These are phyloP conservation scores for Umbilicaria muhlenbergii DNA, from an alignment of 495 filamentous ascomycete species.

Conservation along the genomic window DNA sequence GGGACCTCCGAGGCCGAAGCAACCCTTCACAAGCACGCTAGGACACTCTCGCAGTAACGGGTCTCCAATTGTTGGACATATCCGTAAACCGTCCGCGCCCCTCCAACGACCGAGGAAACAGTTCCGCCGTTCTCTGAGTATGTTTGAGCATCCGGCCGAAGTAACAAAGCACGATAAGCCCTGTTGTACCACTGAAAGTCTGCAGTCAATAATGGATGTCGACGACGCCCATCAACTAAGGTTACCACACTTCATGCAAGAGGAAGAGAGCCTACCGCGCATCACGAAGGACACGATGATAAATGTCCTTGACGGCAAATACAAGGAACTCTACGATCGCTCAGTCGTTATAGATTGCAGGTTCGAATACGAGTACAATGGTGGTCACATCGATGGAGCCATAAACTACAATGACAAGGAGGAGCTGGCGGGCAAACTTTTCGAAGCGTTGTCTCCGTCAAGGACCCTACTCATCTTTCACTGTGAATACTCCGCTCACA, in stretches of 20 bases:
- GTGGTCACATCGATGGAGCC: slow-evolving; percentile 85
- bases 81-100: slow-evolving; percentile 56
- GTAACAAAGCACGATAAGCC: slow-evolving; percentile 58
- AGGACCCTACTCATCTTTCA: slow-evolving; percentile 81
- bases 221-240: slow-evolving; percentile 51
- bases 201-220: slow-evolving; percentile 65
- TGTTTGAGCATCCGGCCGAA: slow-evolving; percentile 88
- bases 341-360: slow-evolving; percentile 86
- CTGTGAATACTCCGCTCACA: slow-evolving; percentile 96
- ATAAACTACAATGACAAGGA: slow-evolving; percentile 96
- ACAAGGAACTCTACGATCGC: slow-evolving; percentile 53
- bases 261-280: slow-evolving; percentile 72
- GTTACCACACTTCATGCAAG: slow-evolving; percentile 72
- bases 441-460: slow-evolving; percentile 42
- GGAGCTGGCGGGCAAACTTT: slow-evolving; percentile 58
- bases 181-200: slow-evolving; percentile 22
- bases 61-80: slow-evolving; percentile 53
- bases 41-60: slow-evolving; percentile 41
- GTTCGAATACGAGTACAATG: slow-evolving; percentile 97
- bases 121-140: slow-evolving; percentile 82
- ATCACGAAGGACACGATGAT: slow-evolving; percentile 68
- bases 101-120: slow-evolving; percentile 69
- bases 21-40: slow-evolving; percentile 34
- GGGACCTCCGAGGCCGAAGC: slow-evolving; percentile 40
- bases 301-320: slow-evolving; percentile 76